Conservation (phyloP, 768 basidiomycete species). For the Leucocoprinus birnbaumii region DNA sequence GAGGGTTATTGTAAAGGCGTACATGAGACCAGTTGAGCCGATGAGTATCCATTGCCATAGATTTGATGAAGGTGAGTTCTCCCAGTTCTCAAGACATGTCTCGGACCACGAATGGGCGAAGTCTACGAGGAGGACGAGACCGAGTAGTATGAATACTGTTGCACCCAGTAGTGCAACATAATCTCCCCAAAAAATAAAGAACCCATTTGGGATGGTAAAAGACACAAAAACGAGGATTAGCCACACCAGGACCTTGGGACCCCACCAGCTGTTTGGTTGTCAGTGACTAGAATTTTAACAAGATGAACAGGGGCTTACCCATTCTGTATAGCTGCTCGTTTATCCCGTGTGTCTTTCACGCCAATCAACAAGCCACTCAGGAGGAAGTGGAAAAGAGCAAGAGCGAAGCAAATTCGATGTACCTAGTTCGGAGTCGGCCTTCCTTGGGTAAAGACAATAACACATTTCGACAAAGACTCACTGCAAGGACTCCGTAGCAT, state of each 20-base stretch:
- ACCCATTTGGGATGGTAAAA: constrained; percentile 95
- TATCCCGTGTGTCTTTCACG: constrained; percentile 86
- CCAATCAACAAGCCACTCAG: constrained; percentile 80
- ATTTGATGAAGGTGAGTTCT: constrained; percentile 68
- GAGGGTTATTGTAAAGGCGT: constrained; percentile 77
- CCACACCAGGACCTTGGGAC: constrained; percentile 92
- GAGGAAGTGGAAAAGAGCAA: constrained; percentile 84
- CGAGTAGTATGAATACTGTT: constrained; percentile 93
- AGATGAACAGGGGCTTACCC: constrained; percentile 52
- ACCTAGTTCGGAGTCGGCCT: constrained; percentile 42
- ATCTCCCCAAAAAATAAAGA: constrained; percentile 99
- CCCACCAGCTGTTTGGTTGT: constrained; percentile 81
- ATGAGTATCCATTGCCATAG: constrained; percentile 97
- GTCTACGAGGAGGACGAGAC: constrained; percentile 95
- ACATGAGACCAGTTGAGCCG: constrained; percentile 88
- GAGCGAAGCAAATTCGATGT: constrained; percentile 95
- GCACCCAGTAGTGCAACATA: constrained; percentile 91
- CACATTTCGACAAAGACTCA: constrained; percentile 34
- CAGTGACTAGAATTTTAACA: neutral
- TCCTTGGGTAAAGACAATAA: neutral
- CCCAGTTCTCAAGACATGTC: constrained; percentile 95
- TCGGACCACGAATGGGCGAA: constrained; percentile 99
- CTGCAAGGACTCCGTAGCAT: constrained; percentile 95
- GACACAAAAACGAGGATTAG: constrained; percentile 73
- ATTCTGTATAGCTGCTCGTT: constrained; percentile 94